Evolutionary conservation across 495 filamentous ascomycete species (phyloP), one percentile per base, ranked within the genome.

Genomic region (Penicillium subrubescens): DNA sequence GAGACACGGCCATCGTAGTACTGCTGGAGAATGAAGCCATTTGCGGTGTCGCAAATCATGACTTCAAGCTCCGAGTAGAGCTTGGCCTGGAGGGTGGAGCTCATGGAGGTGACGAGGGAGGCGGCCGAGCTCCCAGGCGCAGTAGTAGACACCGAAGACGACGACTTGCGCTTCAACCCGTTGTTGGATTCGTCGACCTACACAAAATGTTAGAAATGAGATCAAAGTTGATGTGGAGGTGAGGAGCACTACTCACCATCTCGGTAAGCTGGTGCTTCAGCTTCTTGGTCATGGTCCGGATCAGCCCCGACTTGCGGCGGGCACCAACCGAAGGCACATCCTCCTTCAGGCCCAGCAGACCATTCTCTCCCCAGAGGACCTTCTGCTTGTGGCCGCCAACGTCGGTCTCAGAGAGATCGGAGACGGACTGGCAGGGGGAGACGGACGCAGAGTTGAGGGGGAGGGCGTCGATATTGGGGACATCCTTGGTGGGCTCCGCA

Each of bases 51-150:
- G 64, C 77, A 78, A 48, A 88, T 77, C 80, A 86, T 84, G 44
- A 83, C 73, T 62, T 88, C 86, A 29, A 87, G 64, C 39, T 85
- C 80, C 29, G 80, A 81, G 65, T 85, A 87, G 4, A 87, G 69
- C 61, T 79, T 81, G 1, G 82, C 79, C 64, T 88, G 86, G 25
- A 75, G 67, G 0, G 66, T 64, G 15, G 79, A 73, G 54, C 72
- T 70, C 43, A 88, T 57, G 6, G 84, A 86, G 59, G 86, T 75
- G 7, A 29, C 1, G 74, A 70, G 19, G 82, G 67, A 23, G 65
- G 33, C 41, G 27, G 27, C 14, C 27, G 35, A 44, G 56, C 35
- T 58, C 2, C 56, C 56, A 23, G 39, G 56, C 29, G 37, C 34
- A 17, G 2, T 5, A 19, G 25, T 7, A n/a, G 37, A 39, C 8